Evolutionary conservation across 2,329 filamentous ascomycete species (phyloP), one percentile per base, ranked within the genome.

Genomic region (Exophiala xenobiotica): DNA sequence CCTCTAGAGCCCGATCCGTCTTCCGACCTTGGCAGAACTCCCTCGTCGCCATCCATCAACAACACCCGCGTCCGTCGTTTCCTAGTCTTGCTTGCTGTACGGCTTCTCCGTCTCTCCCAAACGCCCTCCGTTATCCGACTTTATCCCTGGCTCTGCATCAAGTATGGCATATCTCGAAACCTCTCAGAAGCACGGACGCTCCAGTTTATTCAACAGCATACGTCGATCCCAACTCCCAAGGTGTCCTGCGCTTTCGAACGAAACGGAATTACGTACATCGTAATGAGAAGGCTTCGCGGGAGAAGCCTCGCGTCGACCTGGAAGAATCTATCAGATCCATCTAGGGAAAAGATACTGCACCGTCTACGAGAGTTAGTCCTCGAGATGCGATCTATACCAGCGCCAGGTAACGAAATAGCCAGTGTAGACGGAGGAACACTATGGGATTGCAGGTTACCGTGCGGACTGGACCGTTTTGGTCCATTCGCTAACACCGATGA

Each of bases 281-380:
- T 70, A 37, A 74, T 73, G 68, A 64, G 70, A 59, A 65, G 65
- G 47, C 67, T 73, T 14, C 6, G 67, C 23, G 69, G 70, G n/a
- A 57, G 68, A 3, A 68, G 66, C 5, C 63, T 72, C 51, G 61
- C 63, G 24, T 49, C 23, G 11, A 58, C 53, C 16, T 73, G 67
- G 70, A 46, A 63, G 1, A 49, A 54, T 39, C 60, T 64, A 43
- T 65, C 57, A 46, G 58, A 65, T 19, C 54, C 68, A 19, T 69
- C 62, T 5, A 67, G 67, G 58, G 46, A 54, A n/a, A 67, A 66
- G 54, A 63, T 73, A 60, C 61, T 72, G 35, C 49, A 57, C 6
- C 66, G 70, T 47, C 53, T 72, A 19, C 46, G 45, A 55, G 45
- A 53, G 2, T 64, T 60, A 44, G 38, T 71, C 51, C 35, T 26